Evolutionary conservation across 495 filamentous ascomycete genomes (phyloP), one percentile per base, ranked within the genome.

Genomic region (Aspergillus bridgeri): DNA sequence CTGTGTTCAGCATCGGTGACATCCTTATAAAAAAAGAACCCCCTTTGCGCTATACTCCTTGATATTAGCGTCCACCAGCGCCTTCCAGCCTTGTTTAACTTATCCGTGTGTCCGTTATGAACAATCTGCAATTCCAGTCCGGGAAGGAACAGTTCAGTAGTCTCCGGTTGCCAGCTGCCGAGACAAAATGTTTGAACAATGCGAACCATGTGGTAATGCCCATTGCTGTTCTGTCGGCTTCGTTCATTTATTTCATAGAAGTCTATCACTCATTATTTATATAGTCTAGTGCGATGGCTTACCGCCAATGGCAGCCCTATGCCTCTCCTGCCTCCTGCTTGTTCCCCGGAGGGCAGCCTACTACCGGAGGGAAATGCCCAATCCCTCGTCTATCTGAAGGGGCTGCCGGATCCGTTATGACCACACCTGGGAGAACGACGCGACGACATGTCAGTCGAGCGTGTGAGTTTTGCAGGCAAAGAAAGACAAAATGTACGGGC

Each of bases 401-500:
- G 2, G 19, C 21, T 24, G 54, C 65, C 51, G 74, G 77, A 54
- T 69, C 75, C 22, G 58, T 69, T 7, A 69, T 73, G 23, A 60
- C 67, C 11, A 65, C 73, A n/a, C 69, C 70, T 9, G 71, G 67
- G 25, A 65, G 74, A 22, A 70, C 70, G 21, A 73, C 76, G 55
- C 72, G 75, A 50, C 73, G 73, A 18, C 75, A 77, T 57, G 74
- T 79, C 23, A 70, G 70, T 53, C 75, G 75, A 55, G 76, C 77
- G 24, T 81, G 79, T 60, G 76, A 81, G 56, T 71, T 70, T 9
- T 81, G 79, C 57, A 68, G 76, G 42, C 70, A 74, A 51, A 73
- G 76, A 46, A 86, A 86, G 64, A 81, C 81, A 45, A 86, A 83
- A 63, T 85, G 83, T 61, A 79, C 79, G 33, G 83, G 82, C 20